These are phyloP conservation scores for Diaporthe sp. DNA, from an alignment of 2,329 filamentous ascomycete species.

Conservation along the genomic window DNA sequence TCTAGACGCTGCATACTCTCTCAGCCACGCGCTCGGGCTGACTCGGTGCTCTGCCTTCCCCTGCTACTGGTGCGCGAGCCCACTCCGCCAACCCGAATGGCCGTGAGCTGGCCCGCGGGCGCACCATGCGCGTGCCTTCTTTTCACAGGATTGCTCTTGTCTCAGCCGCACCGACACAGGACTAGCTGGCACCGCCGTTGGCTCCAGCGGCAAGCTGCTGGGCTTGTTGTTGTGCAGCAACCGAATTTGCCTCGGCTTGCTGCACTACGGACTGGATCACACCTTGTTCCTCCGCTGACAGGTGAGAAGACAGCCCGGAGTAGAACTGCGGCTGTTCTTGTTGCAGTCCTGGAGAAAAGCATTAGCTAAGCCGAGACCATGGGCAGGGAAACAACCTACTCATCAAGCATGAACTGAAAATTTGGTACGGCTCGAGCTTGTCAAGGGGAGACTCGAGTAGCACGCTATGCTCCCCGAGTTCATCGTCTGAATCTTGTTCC, in stretches of 20 bases:
- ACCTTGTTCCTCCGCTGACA: conserved; percentile 84
- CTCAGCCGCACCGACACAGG: neutral
- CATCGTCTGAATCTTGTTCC: conserved; percentile 82
- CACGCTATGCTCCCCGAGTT: conserved; percentile 92
- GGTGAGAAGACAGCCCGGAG: conserved; percentile 80
- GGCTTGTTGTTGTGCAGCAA: conserved; percentile 56
- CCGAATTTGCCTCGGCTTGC: conserved; percentile 70
- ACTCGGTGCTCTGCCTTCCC: neutral
- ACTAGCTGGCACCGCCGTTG: conserved; percentile 43
- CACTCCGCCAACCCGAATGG: neutral
- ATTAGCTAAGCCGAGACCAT: conserved; percentile 48
- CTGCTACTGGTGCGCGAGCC: neutral
- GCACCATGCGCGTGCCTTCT: conserved; percentile 1
- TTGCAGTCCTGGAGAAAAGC: conserved; percentile 77
- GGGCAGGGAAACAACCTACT: conserved; percentile 71
- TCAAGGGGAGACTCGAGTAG: conserved; percentile 95
- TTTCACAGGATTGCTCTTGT: neutral
- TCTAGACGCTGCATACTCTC: conserved; percentile 2
- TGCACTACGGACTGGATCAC: conserved; percentile 84
- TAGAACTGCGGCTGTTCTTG: conserved; percentile 93
- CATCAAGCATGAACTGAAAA: conserved; percentile 86
- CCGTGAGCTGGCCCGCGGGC: neutral
- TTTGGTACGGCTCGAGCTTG: conserved; percentile 92
- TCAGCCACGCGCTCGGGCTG: neutral
- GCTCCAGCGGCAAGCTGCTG: conserved; percentile 43